phyloP scores from a whole-genome alignment of 768 basidiomycete genomes.

The Cystobasidium ongulense region DNA sequence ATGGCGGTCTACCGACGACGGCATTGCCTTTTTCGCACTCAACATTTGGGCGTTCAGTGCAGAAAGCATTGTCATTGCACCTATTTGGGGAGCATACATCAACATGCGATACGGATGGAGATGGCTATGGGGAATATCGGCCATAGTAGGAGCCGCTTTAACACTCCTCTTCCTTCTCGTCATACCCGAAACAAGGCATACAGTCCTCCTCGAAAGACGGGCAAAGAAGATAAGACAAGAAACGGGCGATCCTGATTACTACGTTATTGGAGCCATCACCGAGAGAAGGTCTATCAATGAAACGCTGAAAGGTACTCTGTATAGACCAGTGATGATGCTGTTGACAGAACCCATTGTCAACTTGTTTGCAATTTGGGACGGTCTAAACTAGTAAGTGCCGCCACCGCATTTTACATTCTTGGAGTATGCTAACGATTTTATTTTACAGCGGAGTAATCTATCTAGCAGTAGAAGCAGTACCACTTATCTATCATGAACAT shows the following conservation, averaged over 20 bases:
- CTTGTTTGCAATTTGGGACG: slow-evolving; percentile 27
- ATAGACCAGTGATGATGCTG: slow-evolving; percentile 31
- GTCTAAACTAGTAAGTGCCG: slow-evolving; percentile 26
- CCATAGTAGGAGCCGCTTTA: slow-evolving; percentile 16
- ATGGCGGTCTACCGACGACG: slow-evolving; percentile 14
- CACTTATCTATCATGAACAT: slow-evolving; percentile 23
- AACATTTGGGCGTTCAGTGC: slow-evolving; percentile 33
- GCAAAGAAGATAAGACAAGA: slow-evolving; percentile 19
- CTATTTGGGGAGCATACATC: slow-evolving; percentile 30
- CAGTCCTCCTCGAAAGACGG: slow-evolving; percentile 11
- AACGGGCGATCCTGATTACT: slow-evolving; percentile 16
- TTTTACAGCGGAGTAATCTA: slow-evolving; percentile 29
- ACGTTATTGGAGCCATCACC: not conserved
- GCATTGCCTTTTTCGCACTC: slow-evolving; percentile 25
- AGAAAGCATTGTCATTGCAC: slow-evolving; percentile 27
- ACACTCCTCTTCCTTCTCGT: slow-evolving; percentile 12
- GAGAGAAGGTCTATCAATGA: slow-evolving; percentile 16
- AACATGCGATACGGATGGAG: not conserved
- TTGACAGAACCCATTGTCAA: slow-evolving; percentile 33
- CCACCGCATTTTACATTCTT: not conserved
- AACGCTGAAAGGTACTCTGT: slow-evolving; percentile 24
- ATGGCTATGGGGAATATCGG: slow-evolving; percentile 30
- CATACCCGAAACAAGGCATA: slow-evolving; percentile 31
- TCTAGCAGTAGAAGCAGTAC: slow-evolving; percentile 31
- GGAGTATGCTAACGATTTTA: not conserved